Conservation (phyloP, 2,329 filamentous ascomycete species). For the Podosphaera aphanis region DNA sequence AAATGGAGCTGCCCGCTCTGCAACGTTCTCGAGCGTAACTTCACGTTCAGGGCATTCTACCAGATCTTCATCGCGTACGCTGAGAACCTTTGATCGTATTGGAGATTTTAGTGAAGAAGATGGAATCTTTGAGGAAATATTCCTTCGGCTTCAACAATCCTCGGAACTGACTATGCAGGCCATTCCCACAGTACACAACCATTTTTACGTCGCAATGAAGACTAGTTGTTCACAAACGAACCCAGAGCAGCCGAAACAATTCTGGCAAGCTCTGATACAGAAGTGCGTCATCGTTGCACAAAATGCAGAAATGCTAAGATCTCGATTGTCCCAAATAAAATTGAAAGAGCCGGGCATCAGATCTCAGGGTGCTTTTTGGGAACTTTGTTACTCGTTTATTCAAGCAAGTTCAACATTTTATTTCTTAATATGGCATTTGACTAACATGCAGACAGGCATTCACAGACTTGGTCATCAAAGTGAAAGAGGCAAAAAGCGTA, state of each 20-base stretch:
- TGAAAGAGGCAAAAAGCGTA: constrained; percentile 28
- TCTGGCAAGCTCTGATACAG: constrained; percentile 47
- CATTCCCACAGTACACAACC: constrained; percentile 43
- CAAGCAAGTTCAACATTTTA: constrained; percentile 16
- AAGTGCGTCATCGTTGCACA: constrained; percentile 49
- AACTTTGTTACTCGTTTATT: constrained; percentile 52
- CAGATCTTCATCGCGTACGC: constrained; percentile 20
- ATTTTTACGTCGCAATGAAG: constrained; percentile 40
- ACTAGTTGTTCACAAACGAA: constrained; percentile 35
- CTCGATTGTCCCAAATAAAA: constrained; percentile 55
- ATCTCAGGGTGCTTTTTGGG: constrained; percentile 36
- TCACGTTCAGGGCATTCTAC: constrained; percentile 71
- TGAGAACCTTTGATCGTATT: constrained; percentile 10
- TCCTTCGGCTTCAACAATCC: constrained; percentile 48
- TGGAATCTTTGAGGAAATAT: constrained; percentile 60
- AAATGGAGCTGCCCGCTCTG: constrained; percentile 26
- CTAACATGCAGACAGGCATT: constrained; percentile 26
- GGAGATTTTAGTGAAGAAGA: constrained; percentile 46
- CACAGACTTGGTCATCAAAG: constrained; percentile 37
- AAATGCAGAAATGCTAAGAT: constrained; percentile 49
- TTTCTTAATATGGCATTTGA: background rate
- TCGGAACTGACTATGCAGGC: constrained; percentile 50
- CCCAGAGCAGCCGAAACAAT: constrained; percentile 33
- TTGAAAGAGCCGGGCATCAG: constrained; percentile 62
- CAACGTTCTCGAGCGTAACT: constrained; percentile 29